Evolutionary conservation across 73 alveolate genomes (phyloP), one percentile per base, ranked within the genome.

Genomic region (Paramecium pentaurelia): DNA sequence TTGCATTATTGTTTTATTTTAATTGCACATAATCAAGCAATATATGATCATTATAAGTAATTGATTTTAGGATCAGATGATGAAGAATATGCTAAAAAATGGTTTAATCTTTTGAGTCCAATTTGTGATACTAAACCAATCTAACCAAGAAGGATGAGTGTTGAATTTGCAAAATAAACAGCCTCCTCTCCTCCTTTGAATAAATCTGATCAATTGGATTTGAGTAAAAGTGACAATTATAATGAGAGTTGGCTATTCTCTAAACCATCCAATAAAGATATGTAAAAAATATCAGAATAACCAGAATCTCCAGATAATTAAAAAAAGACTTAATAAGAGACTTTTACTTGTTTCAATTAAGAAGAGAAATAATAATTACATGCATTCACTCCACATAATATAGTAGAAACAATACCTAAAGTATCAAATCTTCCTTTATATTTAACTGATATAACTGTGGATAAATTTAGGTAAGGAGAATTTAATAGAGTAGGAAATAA

Each of bases 21-120:
- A 25, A 37, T 40, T 0, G 58, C 87, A 8, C 25, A 37, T n/a
- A 73, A 73, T 73, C 10, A 34, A 73, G 32, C 58, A 18, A 73
- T 73, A 10, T 73, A 73, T 73, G 87, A 73, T 73, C 87, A 73
- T 73, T 73, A 73, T 38, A 73, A 73, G 18, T 73, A 73, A 73
- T 44, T 73, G 37, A 73, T 40, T 4, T 6, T 73, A 8, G 87
- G 87, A 14, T 73, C 87, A 16, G 87, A 73, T 73, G 87, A 73
- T 73, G 68, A 73, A 40, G 60, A 34, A n/a, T 73, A 73, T 73
- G 60, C 87, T 0, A 73, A 73, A 16, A 73, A 18, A 73, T 73
- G 87, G 87, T 73, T 37, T 44, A 73, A 73, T 73, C 18, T 73
- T 16, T 12, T 73, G 18, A 36, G 18, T 32, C 28, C 28, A 36